These are phyloP conservation scores for Pseudogymnoascus sp. DNA, from an alignment of 2,329 filamentous ascomycete species.

Conservation along the genomic window DNA sequence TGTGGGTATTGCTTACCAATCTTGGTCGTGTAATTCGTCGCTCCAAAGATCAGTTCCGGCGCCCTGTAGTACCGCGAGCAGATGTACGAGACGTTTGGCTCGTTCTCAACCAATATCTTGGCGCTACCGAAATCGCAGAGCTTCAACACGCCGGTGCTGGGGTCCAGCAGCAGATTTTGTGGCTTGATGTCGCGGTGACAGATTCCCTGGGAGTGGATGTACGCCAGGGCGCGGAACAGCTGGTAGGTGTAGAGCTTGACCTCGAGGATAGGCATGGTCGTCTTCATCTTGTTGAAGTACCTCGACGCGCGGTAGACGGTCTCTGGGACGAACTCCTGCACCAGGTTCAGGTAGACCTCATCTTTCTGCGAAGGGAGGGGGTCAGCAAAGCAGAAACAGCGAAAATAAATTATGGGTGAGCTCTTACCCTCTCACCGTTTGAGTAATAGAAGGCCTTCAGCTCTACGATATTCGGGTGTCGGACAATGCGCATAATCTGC, in stretches of 20 bases:
- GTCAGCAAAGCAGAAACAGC: background rate
- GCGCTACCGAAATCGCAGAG: conserved; percentile 98
- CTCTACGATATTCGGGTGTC: conserved; percentile 97
- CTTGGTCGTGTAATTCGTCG: conserved; percentile 99
- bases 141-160: conserved; percentile 84
- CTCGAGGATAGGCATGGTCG: conserved; percentile 96
- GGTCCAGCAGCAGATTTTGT: conserved; percentile 92
- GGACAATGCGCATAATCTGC: conserved; percentile 98
- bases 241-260: conserved; percentile 99
- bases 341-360: conserved; percentile 96
- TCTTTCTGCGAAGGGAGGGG: conserved; percentile 62
- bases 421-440: conserved; percentile 86
- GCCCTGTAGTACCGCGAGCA: conserved; percentile 98
- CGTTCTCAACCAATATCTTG: conserved; percentile 97
- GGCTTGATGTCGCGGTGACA: conserved; percentile 99
- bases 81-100: conserved; percentile 99
- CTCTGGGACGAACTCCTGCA: conserved; percentile 96
- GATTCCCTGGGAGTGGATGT: conserved; percentile 98
- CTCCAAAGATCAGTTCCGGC: conserved; percentile 95
- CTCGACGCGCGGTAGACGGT: conserved; percentile 96
- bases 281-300: conserved; percentile 99
- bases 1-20: conserved; percentile 64
- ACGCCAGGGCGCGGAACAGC: conserved; percentile 94
- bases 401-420: conserved; percentile 23
- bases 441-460: conserved; percentile 99